phyloP scores from a whole-genome alignment of 192 early-diverging fungal genomes.

The Anaeromyces robustus region DNA sequence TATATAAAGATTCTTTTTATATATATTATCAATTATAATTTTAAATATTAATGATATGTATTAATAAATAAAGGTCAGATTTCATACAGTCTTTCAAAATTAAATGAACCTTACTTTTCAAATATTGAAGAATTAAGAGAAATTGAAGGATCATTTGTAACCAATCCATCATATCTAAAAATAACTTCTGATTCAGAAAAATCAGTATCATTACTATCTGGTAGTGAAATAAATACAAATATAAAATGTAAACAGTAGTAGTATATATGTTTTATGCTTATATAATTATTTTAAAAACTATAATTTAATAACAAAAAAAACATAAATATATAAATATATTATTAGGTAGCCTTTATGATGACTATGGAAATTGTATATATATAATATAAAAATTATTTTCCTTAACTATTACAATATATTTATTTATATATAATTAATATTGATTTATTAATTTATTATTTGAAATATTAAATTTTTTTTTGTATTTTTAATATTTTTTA shows the following conservation, averaged over 20 bases:
- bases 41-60: background rate
- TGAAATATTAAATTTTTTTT: too few species aligned
- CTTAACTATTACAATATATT: too few species aligned
- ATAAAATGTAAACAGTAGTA: background rate
- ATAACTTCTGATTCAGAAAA: background rate
- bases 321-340: too few species aligned
- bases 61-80: background rate
- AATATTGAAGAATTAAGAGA: background rate
- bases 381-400: too few species aligned
- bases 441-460: too few species aligned
- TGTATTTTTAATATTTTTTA: too few species aligned
- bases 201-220: background rate
- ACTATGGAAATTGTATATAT: too few species aligned
- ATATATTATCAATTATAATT: background rate
- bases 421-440: too few species aligned
- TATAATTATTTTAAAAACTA: too few species aligned
- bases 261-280: too few species aligned
- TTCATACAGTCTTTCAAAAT: background rate
- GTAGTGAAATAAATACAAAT: background rate
- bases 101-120: background rate
- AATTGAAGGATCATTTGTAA: background rate
- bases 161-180: background rate
- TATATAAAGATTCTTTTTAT: background rate
- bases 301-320: too few species aligned
- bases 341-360: background rate